Conservation (phyloP, 2,329 filamentous ascomycete species). For the Epichloe bromicola region DNA sequence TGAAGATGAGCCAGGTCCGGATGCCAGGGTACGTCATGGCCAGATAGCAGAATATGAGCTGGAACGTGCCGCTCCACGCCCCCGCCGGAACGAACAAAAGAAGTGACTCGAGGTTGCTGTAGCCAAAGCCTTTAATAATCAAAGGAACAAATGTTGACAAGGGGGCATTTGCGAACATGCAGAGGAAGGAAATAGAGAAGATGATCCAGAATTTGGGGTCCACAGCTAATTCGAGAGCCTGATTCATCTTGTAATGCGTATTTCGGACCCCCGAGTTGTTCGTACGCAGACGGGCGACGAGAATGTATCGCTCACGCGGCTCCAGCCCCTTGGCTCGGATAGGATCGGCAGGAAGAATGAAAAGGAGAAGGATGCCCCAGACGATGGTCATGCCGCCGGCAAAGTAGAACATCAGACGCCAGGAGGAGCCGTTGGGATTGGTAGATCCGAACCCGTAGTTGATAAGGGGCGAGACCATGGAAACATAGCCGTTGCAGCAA, state of each 20-base stretch:
- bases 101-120: slow-evolving; percentile 25
- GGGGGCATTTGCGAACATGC: slow-evolving; percentile 30
- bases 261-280: slow-evolving; percentile 18
- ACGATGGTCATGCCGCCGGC: slow-evolving; percentile 40
- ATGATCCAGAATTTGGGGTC: slow-evolving; percentile 40
- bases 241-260: slow-evolving; percentile 25
- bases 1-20: neutral
- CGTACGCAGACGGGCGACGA: slow-evolving; percentile 21
- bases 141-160: slow-evolving; percentile 19
- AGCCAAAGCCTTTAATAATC: slow-evolving; percentile 20
- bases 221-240: slow-evolving; percentile 24
- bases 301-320: slow-evolving; percentile 22
- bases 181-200: slow-evolving; percentile 34
- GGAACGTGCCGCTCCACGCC: neutral
- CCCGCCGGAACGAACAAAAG: slow-evolving; percentile 38
- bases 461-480: slow-evolving; percentile 46
- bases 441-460: slow-evolving; percentile 49
- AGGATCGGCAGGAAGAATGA: slow-evolving; percentile 47
- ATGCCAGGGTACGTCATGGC: neutral
- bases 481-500: slow-evolving; percentile 40
- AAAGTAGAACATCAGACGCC: slow-evolving; percentile 49
- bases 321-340: slow-evolving; percentile 49
- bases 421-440: slow-evolving; percentile 27
- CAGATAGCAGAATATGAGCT: neutral
- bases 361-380: slow-evolving; percentile 41